phyloP scores from a whole-genome alignment of 164 flowering plant genomes.

The Annona cherimola region DNA sequence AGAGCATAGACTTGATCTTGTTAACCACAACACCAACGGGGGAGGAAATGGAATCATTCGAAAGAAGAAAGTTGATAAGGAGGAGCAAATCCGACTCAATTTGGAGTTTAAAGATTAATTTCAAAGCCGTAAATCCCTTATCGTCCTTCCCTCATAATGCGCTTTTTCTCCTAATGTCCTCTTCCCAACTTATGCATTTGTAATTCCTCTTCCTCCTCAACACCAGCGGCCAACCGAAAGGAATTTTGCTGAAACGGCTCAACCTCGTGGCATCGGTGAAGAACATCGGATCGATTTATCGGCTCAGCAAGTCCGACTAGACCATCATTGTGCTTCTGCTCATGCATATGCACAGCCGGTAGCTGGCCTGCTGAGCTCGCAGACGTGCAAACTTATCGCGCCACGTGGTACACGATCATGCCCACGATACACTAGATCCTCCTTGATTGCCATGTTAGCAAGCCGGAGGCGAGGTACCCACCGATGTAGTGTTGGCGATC shows the following conservation, averaged over 20 bases:
- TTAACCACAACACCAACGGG: no score
- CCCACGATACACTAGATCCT: conserved; percentile 96
- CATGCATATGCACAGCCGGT: conserved; percentile 90
- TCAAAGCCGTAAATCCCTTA: no score
- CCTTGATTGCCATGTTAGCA: conserved; percentile 61
- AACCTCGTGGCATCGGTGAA: conserved; percentile 64
- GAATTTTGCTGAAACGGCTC: conserved; percentile 79
- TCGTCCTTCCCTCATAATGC: no score
- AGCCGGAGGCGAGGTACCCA: conserved; percentile 65
- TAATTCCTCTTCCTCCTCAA: conserved; percentile 10
- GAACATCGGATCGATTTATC: conserved; percentile 71
- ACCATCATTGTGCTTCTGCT: conserved; percentile 86
- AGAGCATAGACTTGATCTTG: no score
- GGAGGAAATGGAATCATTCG: no score
- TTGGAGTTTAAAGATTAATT: no score
- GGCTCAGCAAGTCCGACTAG: conserved; percentile 65
- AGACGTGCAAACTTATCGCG: conserved; percentile 57
- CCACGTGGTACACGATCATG: conserved; percentile 97
- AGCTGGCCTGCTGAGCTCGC: conserved; percentile 63
- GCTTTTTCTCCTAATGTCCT: no score
- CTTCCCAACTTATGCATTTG: no score
- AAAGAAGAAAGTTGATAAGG: no score
- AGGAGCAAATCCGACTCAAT: no score
- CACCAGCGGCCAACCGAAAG: conserved; percentile 94
- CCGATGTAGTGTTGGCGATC: conserved; percentile 67